Percentiles rank a stretch among this genome's conserved stretches.
Conservation (phyloP, 495 filamentous ascomycete genomes). For the Hypoxylon fragiforme region DNA sequence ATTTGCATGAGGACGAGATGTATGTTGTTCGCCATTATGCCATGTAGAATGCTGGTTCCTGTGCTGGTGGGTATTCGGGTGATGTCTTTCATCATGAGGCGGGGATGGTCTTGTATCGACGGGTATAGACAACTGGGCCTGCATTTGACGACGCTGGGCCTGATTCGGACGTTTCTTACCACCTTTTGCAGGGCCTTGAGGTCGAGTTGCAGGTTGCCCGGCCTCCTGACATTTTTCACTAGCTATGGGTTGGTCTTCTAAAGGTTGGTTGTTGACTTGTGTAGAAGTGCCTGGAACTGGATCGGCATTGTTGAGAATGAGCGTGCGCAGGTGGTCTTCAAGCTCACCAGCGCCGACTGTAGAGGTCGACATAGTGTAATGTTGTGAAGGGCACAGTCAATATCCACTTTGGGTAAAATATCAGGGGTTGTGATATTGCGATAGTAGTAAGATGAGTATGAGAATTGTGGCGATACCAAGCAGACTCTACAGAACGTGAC, state of each 20-base stretch:
- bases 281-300: slow-evolving; percentile 2
- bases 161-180: slow-evolving; percentile 56
- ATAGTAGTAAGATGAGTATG: not conserved
- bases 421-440: not conserved
- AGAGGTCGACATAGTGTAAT: slow-evolving; percentile 30
- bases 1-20: not conserved
- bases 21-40: slow-evolving; percentile 9
- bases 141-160: slow-evolving; percentile 58
- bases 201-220: not conserved
- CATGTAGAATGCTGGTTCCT: slow-evolving; percentile 24
- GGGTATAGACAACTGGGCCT: slow-evolving; percentile 54
- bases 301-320: slow-evolving; percentile 45
- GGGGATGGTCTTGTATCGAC: slow-evolving; percentile 46
- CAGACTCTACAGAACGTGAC: slow-evolving; percentile 1
- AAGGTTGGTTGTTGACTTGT: not conserved
- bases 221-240: slow-evolving; percentile 4
- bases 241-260: not conserved
- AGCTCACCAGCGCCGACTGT: slow-evolving; percentile 31
- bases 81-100: slow-evolving; percentile 23
- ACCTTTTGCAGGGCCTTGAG: slow-evolving; percentile 23
- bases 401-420: not conserved
- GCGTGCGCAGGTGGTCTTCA: slow-evolving; percentile 46
- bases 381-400: not conserved
- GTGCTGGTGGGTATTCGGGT: slow-evolving; percentile 28
- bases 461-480: not conserved